phyloP scores from a whole-genome alignment of 2,329 filamentous ascomycete species.

The Aspergillus neoniger region DNA sequence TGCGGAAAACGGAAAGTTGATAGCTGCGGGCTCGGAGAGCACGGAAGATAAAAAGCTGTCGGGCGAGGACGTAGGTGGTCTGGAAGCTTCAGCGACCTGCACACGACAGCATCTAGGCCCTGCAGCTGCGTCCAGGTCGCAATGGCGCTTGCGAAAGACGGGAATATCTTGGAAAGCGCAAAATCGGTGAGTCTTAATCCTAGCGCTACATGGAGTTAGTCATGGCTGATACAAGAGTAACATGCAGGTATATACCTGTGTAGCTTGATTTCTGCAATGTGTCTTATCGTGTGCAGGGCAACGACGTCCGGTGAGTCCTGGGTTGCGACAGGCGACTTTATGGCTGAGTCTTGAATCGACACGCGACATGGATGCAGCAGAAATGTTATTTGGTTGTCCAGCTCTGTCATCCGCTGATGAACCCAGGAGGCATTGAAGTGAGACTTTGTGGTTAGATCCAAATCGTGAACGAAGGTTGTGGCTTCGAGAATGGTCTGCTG shows the following conservation, averaged over 20 bases:
- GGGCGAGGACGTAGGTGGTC: neutral
- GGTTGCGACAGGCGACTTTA: constrained; percentile 5
- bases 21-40: neutral
- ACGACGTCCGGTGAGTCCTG: constrained; percentile 22
- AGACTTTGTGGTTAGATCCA: constrained; percentile 19
- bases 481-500: constrained; percentile 29
- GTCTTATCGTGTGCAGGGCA: constrained; percentile 23
- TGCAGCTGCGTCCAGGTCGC: neutral
- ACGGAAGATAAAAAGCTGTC: neutral
- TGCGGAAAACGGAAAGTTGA: constrained; percentile 24
- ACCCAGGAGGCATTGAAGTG: constrained; percentile 18
- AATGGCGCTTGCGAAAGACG: constrained; percentile 12
- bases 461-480: constrained; percentile 24
- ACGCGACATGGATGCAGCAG: constrained; percentile 16
- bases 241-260: constrained; percentile 15
- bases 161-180: constrained; percentile 32
- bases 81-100: neutral
- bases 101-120: neutral
- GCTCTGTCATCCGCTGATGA: constrained; percentile 21
- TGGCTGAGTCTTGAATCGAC: neutral
- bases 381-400: constrained; percentile 22
- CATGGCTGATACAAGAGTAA: neutral
- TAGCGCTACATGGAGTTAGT: constrained; percentile 22
- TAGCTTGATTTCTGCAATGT: constrained; percentile 33
- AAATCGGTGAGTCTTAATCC: constrained; percentile 35